Base-by-base conservation (phyloP, 495 filamentous ascomycete genomes). In the Penicillium goetzii region DNA sequence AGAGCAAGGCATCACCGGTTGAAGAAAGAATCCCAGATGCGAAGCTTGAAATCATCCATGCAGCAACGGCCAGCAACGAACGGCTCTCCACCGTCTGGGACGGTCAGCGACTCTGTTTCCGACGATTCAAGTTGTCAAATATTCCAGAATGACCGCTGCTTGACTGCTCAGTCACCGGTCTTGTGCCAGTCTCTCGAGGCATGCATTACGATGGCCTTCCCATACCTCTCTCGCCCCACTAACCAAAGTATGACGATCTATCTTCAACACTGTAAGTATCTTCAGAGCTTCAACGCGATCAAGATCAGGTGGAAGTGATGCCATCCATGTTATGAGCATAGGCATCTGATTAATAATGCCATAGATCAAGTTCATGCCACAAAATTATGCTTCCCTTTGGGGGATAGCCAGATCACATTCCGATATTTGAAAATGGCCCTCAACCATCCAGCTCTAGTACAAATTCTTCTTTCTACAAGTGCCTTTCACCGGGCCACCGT, bases 141-240 rank as follows among this genome's bases (percentile, higher is more conserved):
- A 34, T 11, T 21, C 30, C 4, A 19, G 1, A 5, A 28, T 26
- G 28, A 54, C 9, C 25, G 28, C 9, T 19, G 6, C 23, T 26
- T 21, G 8, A 54, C 17, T 4, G 15, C 32, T 1, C 19, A 43
- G 38, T 28, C 54, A 28, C 54, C 33, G 0, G 19, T 36, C 28
- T 52, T 45, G 25, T 59, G 14, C 21, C 38, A 34, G 19, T 59
- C 56, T 56, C 50, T 56, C 34, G 60, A 56, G 28, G 25, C 38
- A 23, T 28, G 56, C 19, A 30, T 47, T 49, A 33, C 36, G 26
- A 47, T 33, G 56, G 38, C 56, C 17, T 59, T 57, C 10, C 54
- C 36, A 2, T 38, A 25, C 34, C 36, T 38, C 9, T 26, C 33
- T 57, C 54, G 54, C 23, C 21, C 54, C 3, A 57, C 54, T 21